phyloP scores from a whole-genome alignment of 2,329 filamentous ascomycete genomes.

The Balansia obtecta region DNA sequence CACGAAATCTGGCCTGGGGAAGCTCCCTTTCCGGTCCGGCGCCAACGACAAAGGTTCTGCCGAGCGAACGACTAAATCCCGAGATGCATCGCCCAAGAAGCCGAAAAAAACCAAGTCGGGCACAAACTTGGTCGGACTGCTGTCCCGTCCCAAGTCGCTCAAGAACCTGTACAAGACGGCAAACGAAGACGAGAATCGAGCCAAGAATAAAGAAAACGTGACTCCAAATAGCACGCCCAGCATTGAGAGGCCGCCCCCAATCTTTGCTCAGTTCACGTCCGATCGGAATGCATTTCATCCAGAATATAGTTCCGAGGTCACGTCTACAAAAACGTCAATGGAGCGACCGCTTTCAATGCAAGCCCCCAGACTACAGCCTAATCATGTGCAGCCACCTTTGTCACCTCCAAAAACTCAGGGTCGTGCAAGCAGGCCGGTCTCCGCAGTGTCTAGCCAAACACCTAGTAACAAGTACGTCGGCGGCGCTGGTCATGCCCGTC shows the following conservation, averaged over 20 bases:
- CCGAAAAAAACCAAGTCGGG: constrained; percentile 73
- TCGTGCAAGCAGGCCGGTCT: constrained; percentile 23
- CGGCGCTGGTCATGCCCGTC: constrained; percentile 24
- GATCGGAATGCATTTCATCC: constrained; percentile 9
- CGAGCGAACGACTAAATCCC: constrained; percentile 22
- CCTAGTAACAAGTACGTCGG: constrained; percentile 23
- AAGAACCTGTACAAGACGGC: constrained; percentile 49
- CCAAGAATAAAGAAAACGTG: constrained; percentile 72
- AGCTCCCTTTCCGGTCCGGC: constrained; percentile 32
- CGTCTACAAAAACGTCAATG: constrained; percentile 17
- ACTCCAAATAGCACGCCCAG: constrained; percentile 34
- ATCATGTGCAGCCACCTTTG: constrained; percentile 8
- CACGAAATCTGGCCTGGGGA: constrained; percentile 19
- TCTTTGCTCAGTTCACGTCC: constrained; percentile 61
- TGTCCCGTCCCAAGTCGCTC: constrained; percentile 62
- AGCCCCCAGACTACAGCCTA: constrained; percentile 13
- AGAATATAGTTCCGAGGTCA: not conserved
- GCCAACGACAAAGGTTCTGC: constrained; percentile 22
- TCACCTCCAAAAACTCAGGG: constrained; percentile 15
- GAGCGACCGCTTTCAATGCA: constrained; percentile 41
- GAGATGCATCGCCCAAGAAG: constrained; percentile 43
- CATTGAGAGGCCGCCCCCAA: constrained; percentile 45
- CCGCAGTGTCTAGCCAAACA: constrained; percentile 21
- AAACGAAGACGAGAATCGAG: constrained; percentile 37
- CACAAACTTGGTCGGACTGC: constrained; percentile 65